Conservation (phyloP, 495 filamentous ascomycete genomes). For the Aspergillus kassunensis region DNA sequence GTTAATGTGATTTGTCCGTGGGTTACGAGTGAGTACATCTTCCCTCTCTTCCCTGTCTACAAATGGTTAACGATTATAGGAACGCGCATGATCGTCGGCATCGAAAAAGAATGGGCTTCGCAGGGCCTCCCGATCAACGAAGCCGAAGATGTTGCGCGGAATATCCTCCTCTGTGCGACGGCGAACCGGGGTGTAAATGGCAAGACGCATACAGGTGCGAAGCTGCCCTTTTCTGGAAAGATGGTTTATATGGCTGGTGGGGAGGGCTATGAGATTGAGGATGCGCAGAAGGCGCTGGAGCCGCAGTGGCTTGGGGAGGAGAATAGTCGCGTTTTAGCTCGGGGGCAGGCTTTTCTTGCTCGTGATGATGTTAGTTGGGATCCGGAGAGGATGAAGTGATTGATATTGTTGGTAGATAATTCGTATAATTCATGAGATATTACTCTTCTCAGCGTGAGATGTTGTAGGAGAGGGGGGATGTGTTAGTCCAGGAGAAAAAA, state of each 20-base stretch:
- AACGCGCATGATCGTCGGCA: conserved; percentile 2
- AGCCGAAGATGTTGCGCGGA: not conserved
- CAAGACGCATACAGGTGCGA: not conserved
- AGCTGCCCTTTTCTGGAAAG: conserved; percentile 6
- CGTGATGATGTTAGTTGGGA: not conserved
- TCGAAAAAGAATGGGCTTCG: conserved; percentile 1
- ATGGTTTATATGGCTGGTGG: conserved; percentile 3
- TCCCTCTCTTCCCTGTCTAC: not conserved
- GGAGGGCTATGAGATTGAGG: conserved; percentile 5
- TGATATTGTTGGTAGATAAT: too few relatives aligned
- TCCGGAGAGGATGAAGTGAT: not conserved
- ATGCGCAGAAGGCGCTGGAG: not conserved
- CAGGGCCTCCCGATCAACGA: not conserved
- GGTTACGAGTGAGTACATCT: conserved; percentile 1
- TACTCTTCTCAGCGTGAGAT: too few relatives aligned
- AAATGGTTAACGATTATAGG: not conserved
- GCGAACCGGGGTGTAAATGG: conserved; percentile 1
- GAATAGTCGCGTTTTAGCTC: not conserved
- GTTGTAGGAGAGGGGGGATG: too few relatives aligned
- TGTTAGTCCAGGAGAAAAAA: too few relatives aligned
- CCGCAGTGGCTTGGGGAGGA: conserved; percentile 4
- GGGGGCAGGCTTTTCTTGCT: conserved; percentile 4
- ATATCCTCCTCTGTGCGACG: not conserved
- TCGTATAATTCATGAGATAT: too few relatives aligned
- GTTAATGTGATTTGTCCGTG: conserved; percentile 10